Base-by-base conservation (phyloP, 176 grass and related monocot species). In the Pharus latifolius region DNA sequence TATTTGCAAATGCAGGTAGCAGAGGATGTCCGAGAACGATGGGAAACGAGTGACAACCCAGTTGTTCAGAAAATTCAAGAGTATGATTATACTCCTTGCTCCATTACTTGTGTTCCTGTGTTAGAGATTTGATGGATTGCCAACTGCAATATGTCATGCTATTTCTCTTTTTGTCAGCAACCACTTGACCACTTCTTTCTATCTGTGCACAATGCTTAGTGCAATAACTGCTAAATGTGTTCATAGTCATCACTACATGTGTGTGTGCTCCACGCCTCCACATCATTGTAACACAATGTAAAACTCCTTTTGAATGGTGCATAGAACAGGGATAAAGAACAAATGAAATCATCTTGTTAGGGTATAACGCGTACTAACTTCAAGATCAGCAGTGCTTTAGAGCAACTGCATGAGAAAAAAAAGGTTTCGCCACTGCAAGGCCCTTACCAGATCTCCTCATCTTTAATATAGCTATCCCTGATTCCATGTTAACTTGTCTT, bases 11-110 rank as follows among this genome's bases (percentile, higher is more conserved):
- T 58, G 52, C 60, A 97, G 94, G 80, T 97, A 80, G 94, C 94
- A 54, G 94, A 90, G 75, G 94, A 97, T 72, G 78, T 97, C 48
- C 81, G 84, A 57, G 94, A 97, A 77, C 71, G 89, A 66, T 92
- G 89, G 94, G 94, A 97, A 51, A 97, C 94, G 5, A 97, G 94
- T 80, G 94, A 97, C 75, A 87, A 84, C 29, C 94, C 89, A 83
- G 89, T 85, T 27, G 75, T 85, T 74, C 82, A 85, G 69, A 85
- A 85, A 79, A 85, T 85, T 87, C 88, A 91, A 84, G 88, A 91
- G 88, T 91, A 91, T 0, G 50, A 46, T 77, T 27, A 29, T 29
- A 33, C 22, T 52, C 8, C 54, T 54, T 80, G 15, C 22, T 52
- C 8, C 54, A 48, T 80, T 19, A 69, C 42, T 33, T 49, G 11